Base-by-base conservation (phyloP, 1,139 yeast genomes). In the Hemisphaericaspora xylofermentans region DNA sequence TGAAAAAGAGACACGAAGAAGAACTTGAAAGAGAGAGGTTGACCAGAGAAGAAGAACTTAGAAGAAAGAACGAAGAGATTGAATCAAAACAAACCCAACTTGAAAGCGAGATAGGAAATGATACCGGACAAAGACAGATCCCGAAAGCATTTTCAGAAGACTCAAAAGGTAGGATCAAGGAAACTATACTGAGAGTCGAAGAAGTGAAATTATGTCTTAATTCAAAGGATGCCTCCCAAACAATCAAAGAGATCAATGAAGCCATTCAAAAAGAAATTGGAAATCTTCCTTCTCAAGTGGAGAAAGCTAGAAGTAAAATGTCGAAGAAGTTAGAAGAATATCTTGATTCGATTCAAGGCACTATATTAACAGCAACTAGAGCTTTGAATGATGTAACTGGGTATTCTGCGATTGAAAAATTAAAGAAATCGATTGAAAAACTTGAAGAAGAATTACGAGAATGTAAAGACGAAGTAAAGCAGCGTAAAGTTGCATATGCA, bases 361-460 rank as follows among this genome's bases (percentile, higher is more conserved):
- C 88, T 1, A 67, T 85, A 2, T 76, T 83, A 46, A 76, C 82
- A 0, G 91, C 93, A 0, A 83, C 94, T 0, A 71, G 80, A 44
- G 78, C 91, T 0, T 66, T 93, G 34, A 94, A 94, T 57, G 96
- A 91, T 54, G 83, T 89, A 9, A 93, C 98, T 0, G 99, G 98
- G 0, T 94, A 94, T 60, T 76, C 93, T 0, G 74, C 84, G 10
- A 88, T 94, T 44, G 96, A 88, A 53, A 68, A 73, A 44, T 65
- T 93, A 52, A 85, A 88, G 61, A 60, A 69, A 29, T 64, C 78
- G 1, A 88, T 88, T 21, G 82, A 77, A 15, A 54, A 43, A 52
- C 44, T 77, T 52, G 84, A 79, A 49, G 51, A 53, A 10, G 78
- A 76, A 31, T 63, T 88, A 36, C 66, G 68, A 37, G 58, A 58